Conservation (phyloP, 139 green algal species). For the Ulvella scutata region DNA sequence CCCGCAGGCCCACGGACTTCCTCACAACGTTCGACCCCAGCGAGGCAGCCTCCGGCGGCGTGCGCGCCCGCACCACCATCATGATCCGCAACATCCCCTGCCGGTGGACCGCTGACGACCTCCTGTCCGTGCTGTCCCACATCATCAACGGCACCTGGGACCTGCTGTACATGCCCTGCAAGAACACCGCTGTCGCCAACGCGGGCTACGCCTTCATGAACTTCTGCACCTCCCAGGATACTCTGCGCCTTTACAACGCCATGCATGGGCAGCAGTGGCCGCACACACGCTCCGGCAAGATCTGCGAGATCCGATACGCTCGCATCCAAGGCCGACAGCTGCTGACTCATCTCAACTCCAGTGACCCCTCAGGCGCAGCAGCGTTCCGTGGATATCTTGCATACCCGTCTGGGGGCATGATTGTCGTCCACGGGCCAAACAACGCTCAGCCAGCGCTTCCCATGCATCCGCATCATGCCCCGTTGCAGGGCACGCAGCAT, state of each 20-base stretch:
- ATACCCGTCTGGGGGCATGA: background rate
- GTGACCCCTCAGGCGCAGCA: background rate
- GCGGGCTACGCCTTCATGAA: background rate
- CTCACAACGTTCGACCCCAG: background rate
- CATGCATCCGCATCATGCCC: no score
- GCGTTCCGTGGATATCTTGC: background rate
- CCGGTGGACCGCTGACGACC: background rate
- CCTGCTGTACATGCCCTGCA: background rate
- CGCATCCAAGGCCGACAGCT: background rate
- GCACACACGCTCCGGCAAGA: background rate
- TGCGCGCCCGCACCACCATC: background rate
- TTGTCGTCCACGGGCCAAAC: background rate
- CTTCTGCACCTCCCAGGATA: background rate
- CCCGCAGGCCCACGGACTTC: background rate
- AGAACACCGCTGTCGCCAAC: background rate
- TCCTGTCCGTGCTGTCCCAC: background rate
- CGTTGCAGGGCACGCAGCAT: no score
- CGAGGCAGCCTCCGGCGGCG: background rate
- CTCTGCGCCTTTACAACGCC: background rate
- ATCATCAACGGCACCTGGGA: background rate
- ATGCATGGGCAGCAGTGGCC: slow-evolving; percentile 1
- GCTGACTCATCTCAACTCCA: background rate
- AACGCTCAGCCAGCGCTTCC: no score
- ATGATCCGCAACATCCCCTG: background rate
- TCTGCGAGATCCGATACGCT: background rate